These are phyloP conservation scores for Daldinia vernicosa DNA, from an alignment of 495 filamentous ascomycete species.

Conservation along the genomic window DNA sequence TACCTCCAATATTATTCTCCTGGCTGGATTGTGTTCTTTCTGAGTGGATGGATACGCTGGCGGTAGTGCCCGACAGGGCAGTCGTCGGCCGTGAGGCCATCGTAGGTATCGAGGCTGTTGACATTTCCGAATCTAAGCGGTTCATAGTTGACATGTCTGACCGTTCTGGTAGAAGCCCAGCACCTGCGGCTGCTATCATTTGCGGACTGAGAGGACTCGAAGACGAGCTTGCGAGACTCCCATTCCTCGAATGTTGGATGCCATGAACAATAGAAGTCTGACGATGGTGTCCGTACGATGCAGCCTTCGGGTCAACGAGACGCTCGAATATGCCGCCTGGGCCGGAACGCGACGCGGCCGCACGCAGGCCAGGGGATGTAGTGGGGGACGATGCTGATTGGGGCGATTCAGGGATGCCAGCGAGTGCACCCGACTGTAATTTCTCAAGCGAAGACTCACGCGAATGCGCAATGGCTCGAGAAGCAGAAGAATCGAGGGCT, in stretches of 20 bases:
- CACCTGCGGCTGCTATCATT: constrained; percentile 75
- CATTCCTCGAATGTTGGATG: constrained; percentile 90
- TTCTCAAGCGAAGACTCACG: constrained; percentile 61
- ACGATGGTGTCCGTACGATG: constrained; percentile 84
- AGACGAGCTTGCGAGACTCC: constrained; percentile 66
- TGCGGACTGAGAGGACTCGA: constrained; percentile 86
- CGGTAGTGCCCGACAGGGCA: constrained; percentile 55
- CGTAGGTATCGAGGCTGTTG: constrained; percentile 41
- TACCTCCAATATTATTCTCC: constrained; percentile 35
- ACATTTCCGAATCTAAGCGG: constrained; percentile 53
- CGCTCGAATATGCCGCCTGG: constrained; percentile 72
- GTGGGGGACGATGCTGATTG: constrained; percentile 41
- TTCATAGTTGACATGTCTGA: constrained; percentile 54
- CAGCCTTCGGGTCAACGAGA: constrained; percentile 55
- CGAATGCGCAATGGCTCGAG: constrained; percentile 56
- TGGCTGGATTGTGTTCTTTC: constrained; percentile 50
- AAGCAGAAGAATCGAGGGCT: constrained; percentile 46
- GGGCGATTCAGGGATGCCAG: constrained; percentile 53
- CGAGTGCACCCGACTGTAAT: constrained; percentile 56
- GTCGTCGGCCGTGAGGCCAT: constrained; percentile 50
- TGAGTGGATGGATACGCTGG: constrained; percentile 43
- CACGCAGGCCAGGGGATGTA: constrained; percentile 48
- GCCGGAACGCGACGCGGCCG: constrained; percentile 50
- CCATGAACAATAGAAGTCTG: constrained; percentile 96
- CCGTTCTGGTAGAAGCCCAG: constrained; percentile 55